A percentile compares a stretch with the other conserved stretches of the same genome.
phyloP scores from a whole-genome alignment of 441 rosid genomes.

The Gossypium gossypioides region DNA sequence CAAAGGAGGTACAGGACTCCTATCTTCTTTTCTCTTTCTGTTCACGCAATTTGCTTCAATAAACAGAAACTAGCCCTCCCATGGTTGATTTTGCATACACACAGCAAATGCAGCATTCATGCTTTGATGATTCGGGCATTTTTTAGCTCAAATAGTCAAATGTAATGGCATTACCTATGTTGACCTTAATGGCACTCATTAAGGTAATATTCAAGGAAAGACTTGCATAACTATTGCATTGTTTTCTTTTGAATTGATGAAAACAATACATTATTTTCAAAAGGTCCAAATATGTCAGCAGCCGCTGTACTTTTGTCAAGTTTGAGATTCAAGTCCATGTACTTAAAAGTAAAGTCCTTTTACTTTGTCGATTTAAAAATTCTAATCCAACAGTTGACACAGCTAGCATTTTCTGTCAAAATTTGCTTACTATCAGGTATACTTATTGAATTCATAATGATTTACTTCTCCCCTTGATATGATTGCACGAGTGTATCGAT shows the following conservation, averaged over 20 bases:
- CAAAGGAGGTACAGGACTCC: constrained; percentile 46
- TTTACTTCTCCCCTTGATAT: no score
- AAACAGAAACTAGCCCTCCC: neutral
- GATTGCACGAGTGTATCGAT: no score
- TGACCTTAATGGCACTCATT: neutral
- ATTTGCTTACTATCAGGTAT: no score
- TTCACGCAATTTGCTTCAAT: neutral
- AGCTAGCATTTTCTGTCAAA: no score
- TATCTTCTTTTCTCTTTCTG: neutral
- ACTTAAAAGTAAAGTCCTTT: no score
- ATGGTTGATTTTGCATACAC: neutral
- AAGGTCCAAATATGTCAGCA: neutral
- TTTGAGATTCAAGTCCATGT: no score
- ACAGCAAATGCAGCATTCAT: neutral
- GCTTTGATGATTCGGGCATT: neutral
- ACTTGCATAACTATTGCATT: neutral
- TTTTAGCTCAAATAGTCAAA: neutral
- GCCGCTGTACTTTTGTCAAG: no score
- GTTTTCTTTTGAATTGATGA: neutral
- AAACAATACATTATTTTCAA: neutral
- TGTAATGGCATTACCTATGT: neutral
- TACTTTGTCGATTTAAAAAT: no score
- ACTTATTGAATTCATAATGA: no score
- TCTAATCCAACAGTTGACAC: no score
- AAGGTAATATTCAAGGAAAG: neutral